These are phyloP conservation scores for Tolypocladium ophioglossoides DNA, from an alignment of 2,329 filamentous ascomycete genomes.

Conservation along the genomic window DNA sequence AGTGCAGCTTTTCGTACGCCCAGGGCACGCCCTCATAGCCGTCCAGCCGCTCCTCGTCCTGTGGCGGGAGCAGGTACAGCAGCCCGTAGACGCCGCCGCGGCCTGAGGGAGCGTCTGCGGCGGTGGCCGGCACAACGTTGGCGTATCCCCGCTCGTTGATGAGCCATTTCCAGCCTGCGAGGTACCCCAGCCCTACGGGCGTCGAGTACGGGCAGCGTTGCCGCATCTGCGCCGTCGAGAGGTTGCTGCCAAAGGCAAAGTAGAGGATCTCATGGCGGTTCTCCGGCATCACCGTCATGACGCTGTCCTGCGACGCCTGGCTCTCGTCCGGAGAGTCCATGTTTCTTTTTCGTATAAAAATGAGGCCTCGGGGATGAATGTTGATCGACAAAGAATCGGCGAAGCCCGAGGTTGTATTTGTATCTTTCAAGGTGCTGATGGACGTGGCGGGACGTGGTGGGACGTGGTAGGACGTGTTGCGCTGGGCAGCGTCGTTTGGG, in stretches of 20 bases:
- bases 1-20: constrained; percentile 44
- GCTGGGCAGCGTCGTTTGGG: not conserved
- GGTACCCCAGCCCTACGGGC: constrained; percentile 45
- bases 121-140: constrained; percentile 41
- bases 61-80: constrained; percentile 38
- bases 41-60: constrained; percentile 44
- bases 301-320: constrained; percentile 24
- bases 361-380: not conserved
- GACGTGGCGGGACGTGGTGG: not conserved
- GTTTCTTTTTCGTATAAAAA: not conserved
- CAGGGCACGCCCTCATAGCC: constrained; percentile 50
- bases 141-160: constrained; percentile 60
- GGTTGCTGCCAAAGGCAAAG: constrained; percentile 63
- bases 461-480: not conserved
- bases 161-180: constrained; percentile 50
- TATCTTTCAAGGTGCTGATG: not conserved
- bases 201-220: constrained; percentile 47
- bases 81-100: constrained; percentile 42
- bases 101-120: constrained; percentile 1
- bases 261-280: constrained; percentile 36
- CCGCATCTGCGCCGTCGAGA: constrained; percentile 55
- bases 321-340: constrained; percentile 20
- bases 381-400: not conserved
- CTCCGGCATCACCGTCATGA: constrained; percentile 23
- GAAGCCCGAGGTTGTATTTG: not conserved